Percentiles rank a stretch among this genome's conserved stretches.
Conservation (phyloP, 2,329 filamentous ascomycete species). For the Fusarium devonianum region DNA sequence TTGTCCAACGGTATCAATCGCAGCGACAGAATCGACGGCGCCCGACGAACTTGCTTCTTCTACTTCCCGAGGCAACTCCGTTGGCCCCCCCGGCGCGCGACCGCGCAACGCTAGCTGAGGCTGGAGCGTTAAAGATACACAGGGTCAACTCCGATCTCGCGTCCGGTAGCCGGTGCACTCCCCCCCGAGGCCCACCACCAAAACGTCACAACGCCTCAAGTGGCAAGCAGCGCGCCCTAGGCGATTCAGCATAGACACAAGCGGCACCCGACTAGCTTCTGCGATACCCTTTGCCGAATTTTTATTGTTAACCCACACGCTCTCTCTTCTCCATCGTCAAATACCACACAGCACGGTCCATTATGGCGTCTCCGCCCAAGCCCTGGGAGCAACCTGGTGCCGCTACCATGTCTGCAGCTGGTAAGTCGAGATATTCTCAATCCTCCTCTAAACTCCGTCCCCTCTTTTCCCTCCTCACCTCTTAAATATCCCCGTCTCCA, state of each 20-base stretch:
- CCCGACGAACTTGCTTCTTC: slow-evolving; percentile 2
- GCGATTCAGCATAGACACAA: slow-evolving; percentile 8
- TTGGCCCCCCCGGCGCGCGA: slow-evolving; percentile 31
- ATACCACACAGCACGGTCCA: slow-evolving; percentile 14
- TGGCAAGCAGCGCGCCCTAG: slow-evolving; percentile 8
- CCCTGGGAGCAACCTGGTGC: slow-evolving; percentile 90
- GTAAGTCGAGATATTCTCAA: slow-evolving; percentile 51
- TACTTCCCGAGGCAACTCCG: slow-evolving; percentile 35
- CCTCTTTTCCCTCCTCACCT: not conserved
- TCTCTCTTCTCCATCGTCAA: slow-evolving; percentile 10
- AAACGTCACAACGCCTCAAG: slow-evolving; percentile 33
- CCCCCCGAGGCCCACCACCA: slow-evolving; percentile 31
- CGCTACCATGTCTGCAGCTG: slow-evolving; percentile 53
- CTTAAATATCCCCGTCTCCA: no score
- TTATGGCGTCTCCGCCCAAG: slow-evolving; percentile 87
- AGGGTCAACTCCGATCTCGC: slow-evolving; percentile 35
- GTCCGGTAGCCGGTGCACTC: slow-evolving; percentile 31
- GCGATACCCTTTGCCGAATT: slow-evolving; percentile 13
- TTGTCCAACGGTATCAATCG: not conserved
- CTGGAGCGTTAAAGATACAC: slow-evolving; percentile 35
- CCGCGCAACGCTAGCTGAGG: slow-evolving; percentile 31
- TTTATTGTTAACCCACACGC: slow-evolving; percentile 13
- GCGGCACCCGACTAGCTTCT: slow-evolving; percentile 7
- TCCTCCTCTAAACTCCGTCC: slow-evolving; percentile 4
- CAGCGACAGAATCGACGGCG: slow-evolving; percentile 1